phyloP scores from a whole-genome alignment of 2,329 filamentous ascomycete genomes.

The Calonectria fujianensis region DNA sequence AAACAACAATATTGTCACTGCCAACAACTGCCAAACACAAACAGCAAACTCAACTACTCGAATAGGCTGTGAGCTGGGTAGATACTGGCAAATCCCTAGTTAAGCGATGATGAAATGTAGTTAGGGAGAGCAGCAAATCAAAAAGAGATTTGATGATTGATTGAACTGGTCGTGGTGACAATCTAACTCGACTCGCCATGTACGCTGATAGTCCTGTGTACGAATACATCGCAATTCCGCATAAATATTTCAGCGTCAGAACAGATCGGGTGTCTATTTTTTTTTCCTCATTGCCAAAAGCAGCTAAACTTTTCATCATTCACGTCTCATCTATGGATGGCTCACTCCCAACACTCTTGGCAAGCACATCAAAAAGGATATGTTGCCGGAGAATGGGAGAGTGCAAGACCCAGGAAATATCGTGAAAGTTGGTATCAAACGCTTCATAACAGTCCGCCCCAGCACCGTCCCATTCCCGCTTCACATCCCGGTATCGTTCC shows the following conservation, averaged over 20 bases:
- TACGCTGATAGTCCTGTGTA: neutral
- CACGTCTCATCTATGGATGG: constrained; percentile 28
- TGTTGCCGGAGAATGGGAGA: constrained; percentile 13
- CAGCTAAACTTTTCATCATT: constrained; percentile 53
- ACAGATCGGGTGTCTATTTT: constrained; percentile 48
- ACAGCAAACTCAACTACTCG: no score
- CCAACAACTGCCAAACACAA: constrained; percentile 2
- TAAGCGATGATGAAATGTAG: neutral
- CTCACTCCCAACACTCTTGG: neutral
- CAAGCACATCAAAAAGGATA: constrained; percentile 30
- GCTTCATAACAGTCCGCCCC: constrained; percentile 36
- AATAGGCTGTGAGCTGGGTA: neutral
- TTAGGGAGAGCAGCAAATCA: neutral
- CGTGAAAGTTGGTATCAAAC: constrained; percentile 37
- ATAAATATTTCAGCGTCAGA: constrained; percentile 16
- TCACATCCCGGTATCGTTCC: constrained; percentile 46
- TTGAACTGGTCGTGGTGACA: neutral
- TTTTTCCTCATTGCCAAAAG: constrained; percentile 45
- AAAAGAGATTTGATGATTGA: neutral
- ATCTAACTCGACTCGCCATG: neutral
- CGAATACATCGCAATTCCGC: neutral
- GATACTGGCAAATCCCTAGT: neutral
- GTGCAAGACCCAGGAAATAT: constrained; percentile 22
- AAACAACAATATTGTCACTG: constrained; percentile 10
- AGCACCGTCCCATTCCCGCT: constrained; percentile 39